Evolutionary conservation across 257 asterid species (phyloP).

Genomic region (Rubia yunnanensis): DNA sequence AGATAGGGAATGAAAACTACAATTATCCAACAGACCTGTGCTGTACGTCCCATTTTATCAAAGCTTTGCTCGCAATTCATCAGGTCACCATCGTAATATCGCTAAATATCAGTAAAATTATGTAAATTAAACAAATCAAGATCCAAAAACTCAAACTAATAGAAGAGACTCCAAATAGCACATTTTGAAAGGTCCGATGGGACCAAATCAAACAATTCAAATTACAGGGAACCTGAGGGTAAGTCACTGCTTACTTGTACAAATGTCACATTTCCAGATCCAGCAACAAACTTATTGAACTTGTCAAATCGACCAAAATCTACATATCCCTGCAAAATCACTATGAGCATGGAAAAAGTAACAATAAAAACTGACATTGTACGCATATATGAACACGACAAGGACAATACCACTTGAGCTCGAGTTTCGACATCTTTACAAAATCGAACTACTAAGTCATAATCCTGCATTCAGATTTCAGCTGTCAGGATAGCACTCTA

Average conservation of each 20-base stretch:
- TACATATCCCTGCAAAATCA: constrained; percentile 63
- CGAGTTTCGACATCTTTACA: constrained; percentile 92
- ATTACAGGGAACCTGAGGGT: neutral
- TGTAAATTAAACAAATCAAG: neutral
- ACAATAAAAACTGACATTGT: neutral
- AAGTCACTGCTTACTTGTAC: constrained; percentile 51
- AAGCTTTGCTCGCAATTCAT: constrained; percentile 60
- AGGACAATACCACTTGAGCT: constrained; percentile 44
- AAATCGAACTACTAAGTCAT: constrained; percentile 72
- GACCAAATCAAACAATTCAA: constrained; percentile 1
- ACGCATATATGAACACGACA: neutral
- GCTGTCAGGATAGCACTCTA: constrained; percentile 1
- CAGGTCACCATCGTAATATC: constrained; percentile 72
- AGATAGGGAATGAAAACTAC: neutral
- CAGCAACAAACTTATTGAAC: constrained; percentile 52
- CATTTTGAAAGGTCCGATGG: neutral
- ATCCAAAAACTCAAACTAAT: neutral
- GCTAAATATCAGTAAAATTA: constrained; percentile 35
- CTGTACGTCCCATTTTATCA: constrained; percentile 96
- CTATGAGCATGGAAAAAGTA: neutral
- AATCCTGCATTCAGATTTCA: constrained; percentile 35
- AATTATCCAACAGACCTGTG: constrained; percentile 45
- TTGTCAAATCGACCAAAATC: constrained; percentile 86
- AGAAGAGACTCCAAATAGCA: neutral
- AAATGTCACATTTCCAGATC: constrained; percentile 54